phyloP scores from a whole-genome alignment of 108 stramenopile genomes.

The Skeletonema tropicum region DNA sequence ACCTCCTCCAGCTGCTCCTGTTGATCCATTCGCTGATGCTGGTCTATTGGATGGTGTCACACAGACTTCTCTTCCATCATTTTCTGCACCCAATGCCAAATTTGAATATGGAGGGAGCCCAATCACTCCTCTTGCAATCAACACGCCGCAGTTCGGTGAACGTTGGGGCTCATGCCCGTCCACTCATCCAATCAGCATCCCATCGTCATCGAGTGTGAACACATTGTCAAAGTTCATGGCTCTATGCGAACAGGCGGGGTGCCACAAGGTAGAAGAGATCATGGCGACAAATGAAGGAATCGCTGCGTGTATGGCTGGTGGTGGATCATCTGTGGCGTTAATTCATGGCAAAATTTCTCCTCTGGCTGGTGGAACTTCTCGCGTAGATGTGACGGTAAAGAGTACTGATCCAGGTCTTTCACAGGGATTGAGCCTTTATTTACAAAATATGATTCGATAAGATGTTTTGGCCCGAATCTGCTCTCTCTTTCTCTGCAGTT shows the following conservation, averaged over 20 bases:
- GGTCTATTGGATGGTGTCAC: slow-evolving; percentile 64
- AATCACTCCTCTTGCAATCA: slow-evolving; percentile 83
- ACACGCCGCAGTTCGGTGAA: slow-evolving; percentile 90
- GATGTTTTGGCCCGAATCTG: no score
- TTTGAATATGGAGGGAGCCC: slow-evolving; percentile 78
- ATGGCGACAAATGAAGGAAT: slow-evolving; percentile 88
- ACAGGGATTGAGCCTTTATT: slow-evolving; percentile 70
- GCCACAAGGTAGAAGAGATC: slow-evolving; percentile 88
- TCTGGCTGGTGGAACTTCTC: slow-evolving; percentile 48
- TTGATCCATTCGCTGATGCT: slow-evolving; percentile 80
- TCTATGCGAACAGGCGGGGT: slow-evolving; percentile 51
- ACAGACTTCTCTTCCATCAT: slow-evolving; percentile 58
- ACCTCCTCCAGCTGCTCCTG: slow-evolving; percentile 40
- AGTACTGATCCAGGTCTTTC: slow-evolving; percentile 71
- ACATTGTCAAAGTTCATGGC: slow-evolving; percentile 68
- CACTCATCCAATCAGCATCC: slow-evolving; percentile 58
- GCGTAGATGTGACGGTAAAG: slow-evolving; percentile 82
- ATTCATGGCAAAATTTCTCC: slow-evolving; percentile 86
- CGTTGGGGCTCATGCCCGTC: slow-evolving; percentile 83
- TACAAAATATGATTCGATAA: slow-evolving; percentile 73
- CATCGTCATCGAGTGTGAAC: slow-evolving; percentile 47
- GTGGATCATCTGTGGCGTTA: slow-evolving; percentile 67
- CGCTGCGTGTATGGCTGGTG: slow-evolving; percentile 79
- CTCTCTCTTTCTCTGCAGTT: no score
- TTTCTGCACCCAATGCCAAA: slow-evolving; percentile 49